Conservation (phyloP, 805 yeast genomes). For the Kluyveromyces siamensis region DNA sequence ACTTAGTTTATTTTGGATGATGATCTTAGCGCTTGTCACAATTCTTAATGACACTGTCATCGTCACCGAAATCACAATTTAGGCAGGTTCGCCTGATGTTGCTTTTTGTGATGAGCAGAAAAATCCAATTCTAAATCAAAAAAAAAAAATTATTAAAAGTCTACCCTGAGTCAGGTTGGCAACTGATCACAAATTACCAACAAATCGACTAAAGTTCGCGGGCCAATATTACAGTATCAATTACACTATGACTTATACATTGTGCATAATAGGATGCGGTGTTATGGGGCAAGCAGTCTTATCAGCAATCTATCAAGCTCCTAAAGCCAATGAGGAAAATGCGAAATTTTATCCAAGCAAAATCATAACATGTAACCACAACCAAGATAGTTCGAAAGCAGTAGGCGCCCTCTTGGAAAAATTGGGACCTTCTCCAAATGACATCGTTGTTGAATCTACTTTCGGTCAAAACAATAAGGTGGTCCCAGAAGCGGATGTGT, state of each 20-base stretch:
- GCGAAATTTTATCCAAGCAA: conserved; percentile 47
- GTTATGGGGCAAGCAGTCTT: conserved; percentile 93
- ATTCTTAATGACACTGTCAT: not conserved
- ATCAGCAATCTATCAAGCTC: conserved; percentile 43
- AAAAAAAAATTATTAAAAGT: too few species aligned
- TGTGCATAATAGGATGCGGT: conserved; percentile 86
- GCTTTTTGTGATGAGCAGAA: not conserved
- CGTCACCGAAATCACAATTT: not conserved
- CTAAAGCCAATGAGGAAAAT: conserved; percentile 20
- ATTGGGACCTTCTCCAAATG: conserved; percentile 35
- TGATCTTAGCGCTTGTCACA: too few species aligned
- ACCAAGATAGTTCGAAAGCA: conserved; percentile 34
- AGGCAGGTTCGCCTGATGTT: not conserved
- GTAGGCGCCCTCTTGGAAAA: conserved; percentile 41
- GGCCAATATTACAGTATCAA: not conserved
- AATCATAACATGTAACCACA: conserved; percentile 66
- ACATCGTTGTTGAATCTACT: conserved; percentile 43
- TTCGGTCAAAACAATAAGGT: conserved; percentile 49
- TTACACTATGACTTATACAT: conserved; percentile 35
- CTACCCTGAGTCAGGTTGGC: not conserved
- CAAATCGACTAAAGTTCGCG: not conserved
- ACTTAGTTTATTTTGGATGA: too few species aligned
- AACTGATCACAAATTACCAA: not conserved
- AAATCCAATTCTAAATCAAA: not conserved
- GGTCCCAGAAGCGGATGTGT: conserved; percentile 53